A percentile compares a stretch with the other conserved stretches of the same genome.
Conservation (phyloP, 2,329 filamentous ascomycete species). For the Colletotrichum cuscutae region DNA sequence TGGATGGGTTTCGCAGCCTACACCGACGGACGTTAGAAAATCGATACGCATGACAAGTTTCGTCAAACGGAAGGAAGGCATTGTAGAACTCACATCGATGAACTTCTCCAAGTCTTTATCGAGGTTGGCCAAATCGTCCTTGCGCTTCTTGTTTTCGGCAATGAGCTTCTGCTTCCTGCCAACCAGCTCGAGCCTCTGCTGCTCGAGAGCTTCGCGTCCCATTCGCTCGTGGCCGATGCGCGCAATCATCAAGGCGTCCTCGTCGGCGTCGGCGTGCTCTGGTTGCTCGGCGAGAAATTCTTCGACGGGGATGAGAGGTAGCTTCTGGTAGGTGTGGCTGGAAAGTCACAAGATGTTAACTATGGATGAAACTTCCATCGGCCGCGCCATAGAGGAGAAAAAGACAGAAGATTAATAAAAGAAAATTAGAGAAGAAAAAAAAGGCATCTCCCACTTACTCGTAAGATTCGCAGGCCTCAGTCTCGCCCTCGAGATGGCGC, state of each 20-base stretch:
- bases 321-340: slow-evolving; percentile 87
- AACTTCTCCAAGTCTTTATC: slow-evolving; percentile 95
- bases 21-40: slow-evolving; percentile 36
- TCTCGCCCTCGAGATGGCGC: slow-evolving; percentile 88
- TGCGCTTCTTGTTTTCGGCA: slow-evolving; percentile 86
- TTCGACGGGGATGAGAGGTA: slow-evolving; percentile 85
- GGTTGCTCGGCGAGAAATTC: slow-evolving; percentile 83
- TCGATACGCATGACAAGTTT: too few relatives aligned
- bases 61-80: neutral
- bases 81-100: slow-evolving; percentile 73
- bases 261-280: slow-evolving; percentile 76
- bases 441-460: slow-evolving; percentile 69
- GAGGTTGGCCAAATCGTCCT: slow-evolving; percentile 90
- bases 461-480: slow-evolving; percentile 88
- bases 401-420: too few relatives aligned
- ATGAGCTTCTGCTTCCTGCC: slow-evolving; percentile 73
- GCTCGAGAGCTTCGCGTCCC: slow-evolving; percentile 86
- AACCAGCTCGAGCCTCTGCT: slow-evolving; percentile 80
- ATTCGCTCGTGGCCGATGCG: slow-evolving; percentile 91
- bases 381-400: too few relatives aligned
- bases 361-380: slow-evolving; percentile 31
- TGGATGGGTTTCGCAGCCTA: slow-evolving; percentile 90
- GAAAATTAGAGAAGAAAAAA: too few relatives aligned
- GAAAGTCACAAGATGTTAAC: neutral
- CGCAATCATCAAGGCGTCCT: slow-evolving; percentile 87